Conservation (phyloP, 192 early-diverging fungal species). For the Rhizoclosmatium globosum region DNA sequence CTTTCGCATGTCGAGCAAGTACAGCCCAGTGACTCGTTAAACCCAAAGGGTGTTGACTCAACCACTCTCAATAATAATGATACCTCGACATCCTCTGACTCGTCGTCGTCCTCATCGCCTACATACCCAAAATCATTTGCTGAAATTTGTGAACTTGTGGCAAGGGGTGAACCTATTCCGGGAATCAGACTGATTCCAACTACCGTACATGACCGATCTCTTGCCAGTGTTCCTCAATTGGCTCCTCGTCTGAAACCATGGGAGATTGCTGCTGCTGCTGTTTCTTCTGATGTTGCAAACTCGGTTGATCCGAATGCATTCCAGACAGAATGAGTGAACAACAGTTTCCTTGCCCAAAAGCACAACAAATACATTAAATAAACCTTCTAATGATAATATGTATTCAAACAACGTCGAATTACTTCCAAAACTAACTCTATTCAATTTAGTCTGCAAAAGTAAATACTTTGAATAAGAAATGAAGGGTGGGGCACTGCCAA, state of each 20-base stretch:
- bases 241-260: slow-evolving; percentile 13
- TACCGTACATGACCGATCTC: slow-evolving; percentile 40
- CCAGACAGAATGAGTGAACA: too few relatives aligned
- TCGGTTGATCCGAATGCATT: too few relatives aligned
- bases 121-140: slow-evolving; percentile 51
- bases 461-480: too few relatives aligned
- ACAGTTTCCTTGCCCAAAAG: too few relatives aligned
- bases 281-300: too few relatives aligned
- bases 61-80: background rate
- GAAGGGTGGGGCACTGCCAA: too few relatives aligned
- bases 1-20: background rate
- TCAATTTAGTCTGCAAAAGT: too few relatives aligned
- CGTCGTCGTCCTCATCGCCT: slow-evolving; percentile 11
- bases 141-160: slow-evolving; percentile 55
- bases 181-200: slow-evolving; percentile 53
- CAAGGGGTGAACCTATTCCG: slow-evolving; percentile 47
- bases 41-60: slow-evolving; percentile 12
- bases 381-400: too few relatives aligned
- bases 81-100: background rate
- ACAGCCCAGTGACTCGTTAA: background rate
- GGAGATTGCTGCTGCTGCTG: too few relatives aligned
- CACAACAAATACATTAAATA: too few relatives aligned
- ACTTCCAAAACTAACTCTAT: too few relatives aligned
- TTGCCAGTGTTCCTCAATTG: slow-evolving; percentile 1
- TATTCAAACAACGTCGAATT: too few relatives aligned